Evolutionary conservation across 805 yeast species (phyloP), one percentile per base, ranked within the genome.

Genomic region (Kluyveromyces wickerhamii): DNA sequence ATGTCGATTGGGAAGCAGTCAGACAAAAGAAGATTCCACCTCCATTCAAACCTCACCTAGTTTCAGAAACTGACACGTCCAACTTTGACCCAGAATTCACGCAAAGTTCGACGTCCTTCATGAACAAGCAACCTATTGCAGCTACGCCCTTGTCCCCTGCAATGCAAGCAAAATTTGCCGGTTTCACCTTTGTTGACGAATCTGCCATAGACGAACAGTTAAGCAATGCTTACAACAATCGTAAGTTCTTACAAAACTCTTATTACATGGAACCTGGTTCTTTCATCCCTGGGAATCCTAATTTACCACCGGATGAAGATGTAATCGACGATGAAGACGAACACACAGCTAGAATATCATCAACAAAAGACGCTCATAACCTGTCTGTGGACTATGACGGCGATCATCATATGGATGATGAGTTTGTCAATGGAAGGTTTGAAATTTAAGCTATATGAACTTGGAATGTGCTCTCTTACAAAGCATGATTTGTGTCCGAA

Each of bases 11-110:
- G 98, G 75, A 74, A 19, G 65, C 79, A 32, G 67, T 92, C 41
- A 70, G 69, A 45, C 71, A 74, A 45, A 89, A 87, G 65, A 81
- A 79, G 51, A 74, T 89, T 7, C 94, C 95, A 27, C 98, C 98
- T 17, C 98, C 98, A 2, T 89, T 86, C 67, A 86, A 86, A 60
- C 98, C 98, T 3, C 96, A 86, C 56, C 72, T 92, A 44, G 65
- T 80, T 7, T 79, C 85, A 26, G 98, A 92, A 54, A 77, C 92
- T 2, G 98, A 92, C 59, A 89, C 96, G 3, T 84, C 95, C 4
- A 92, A 92, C 61, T 92, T 92, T 60, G 98, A 92, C 57, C 97
- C 98, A 4, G 97, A 92, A 60, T 92, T 92, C 62, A 92, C 98
- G 14, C 80, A 79, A 49, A 85, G 94, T 27, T 79, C 94, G 12